phyloP scores from a whole-genome alignment of 208 protist species.

The Naegleria gruberi region DNA sequence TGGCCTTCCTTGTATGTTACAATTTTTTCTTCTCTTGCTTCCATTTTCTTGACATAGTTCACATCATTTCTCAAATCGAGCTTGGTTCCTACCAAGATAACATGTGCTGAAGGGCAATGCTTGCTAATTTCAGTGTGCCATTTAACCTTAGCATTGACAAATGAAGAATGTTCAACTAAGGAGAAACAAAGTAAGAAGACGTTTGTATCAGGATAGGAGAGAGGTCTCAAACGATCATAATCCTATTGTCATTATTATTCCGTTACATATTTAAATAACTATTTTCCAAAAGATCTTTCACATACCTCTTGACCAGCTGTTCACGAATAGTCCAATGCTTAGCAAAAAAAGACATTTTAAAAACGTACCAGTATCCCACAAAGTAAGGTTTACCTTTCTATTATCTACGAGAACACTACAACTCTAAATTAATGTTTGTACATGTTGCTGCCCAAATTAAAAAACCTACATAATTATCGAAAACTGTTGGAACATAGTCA shows the following conservation, averaged over 20 bases:
- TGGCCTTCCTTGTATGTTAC: constrained; percentile 49
- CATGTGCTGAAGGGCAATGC: constrained; percentile 50
- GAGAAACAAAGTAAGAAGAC: constrained; percentile 69
- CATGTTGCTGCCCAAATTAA: too few species aligned
- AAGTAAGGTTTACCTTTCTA: constrained; percentile 47
- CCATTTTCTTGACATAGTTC: constrained; percentile 47
- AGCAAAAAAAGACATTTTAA: neutral
- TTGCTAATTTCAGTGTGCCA: constrained; percentile 62
- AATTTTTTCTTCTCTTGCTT: constrained; percentile 51
- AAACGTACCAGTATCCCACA: constrained; percentile 58
- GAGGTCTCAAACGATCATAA: constrained; percentile 58
- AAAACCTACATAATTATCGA: constrained; percentile 68
- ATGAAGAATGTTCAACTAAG: constrained; percentile 50
- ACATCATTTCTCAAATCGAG: constrained; percentile 55
- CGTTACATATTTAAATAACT: too few species aligned
- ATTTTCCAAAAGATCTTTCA: too few species aligned
- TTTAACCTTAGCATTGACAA: constrained; percentile 53
- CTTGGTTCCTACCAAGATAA: constrained; percentile 81
- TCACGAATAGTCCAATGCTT: too few species aligned
- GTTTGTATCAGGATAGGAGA: constrained; percentile 62
- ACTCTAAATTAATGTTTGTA: neutral
- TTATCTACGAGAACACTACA: constrained; percentile 52
- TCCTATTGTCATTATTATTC: constrained; percentile 64
- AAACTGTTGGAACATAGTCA: constrained; percentile 64
- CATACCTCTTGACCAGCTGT: too few species aligned